Evolutionary conservation across 2,329 filamentous ascomycete genomes (phyloP).

Genomic region (Neospermospora avenae): DNA sequence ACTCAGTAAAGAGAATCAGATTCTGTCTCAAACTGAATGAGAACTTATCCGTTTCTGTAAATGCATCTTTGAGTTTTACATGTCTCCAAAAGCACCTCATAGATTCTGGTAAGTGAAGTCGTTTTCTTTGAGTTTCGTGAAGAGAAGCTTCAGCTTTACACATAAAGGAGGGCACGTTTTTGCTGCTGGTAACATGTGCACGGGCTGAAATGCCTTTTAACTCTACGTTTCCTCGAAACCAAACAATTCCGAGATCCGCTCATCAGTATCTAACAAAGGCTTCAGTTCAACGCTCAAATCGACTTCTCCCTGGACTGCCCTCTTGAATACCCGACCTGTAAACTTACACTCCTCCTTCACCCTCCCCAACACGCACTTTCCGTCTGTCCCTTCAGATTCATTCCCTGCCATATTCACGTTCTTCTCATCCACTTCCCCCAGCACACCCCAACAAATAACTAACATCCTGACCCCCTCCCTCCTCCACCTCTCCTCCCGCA

Average conservation of each 20-base stretch:
- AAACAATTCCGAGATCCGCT: slow-evolving; percentile 37
- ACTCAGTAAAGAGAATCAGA: too few relatives aligned
- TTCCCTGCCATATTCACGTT: slow-evolving; percentile 37
- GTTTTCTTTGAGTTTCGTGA: too few relatives aligned
- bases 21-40: too few relatives aligned
- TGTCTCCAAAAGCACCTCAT: too few relatives aligned
- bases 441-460: slow-evolving; percentile 31
- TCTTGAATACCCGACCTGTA: slow-evolving; percentile 25
- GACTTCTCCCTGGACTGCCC: slow-evolving; percentile 17
- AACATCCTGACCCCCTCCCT: slow-evolving; percentile 13
- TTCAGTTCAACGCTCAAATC: slow-evolving; percentile 25
- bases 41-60: too few relatives aligned
- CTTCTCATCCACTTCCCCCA: neutral
- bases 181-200: too few relatives aligned
- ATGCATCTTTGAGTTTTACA: too few relatives aligned
- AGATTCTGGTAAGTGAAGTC: too few relatives aligned
- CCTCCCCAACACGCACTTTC: slow-evolving; percentile 13
- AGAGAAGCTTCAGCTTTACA: too few relatives aligned
- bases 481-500: slow-evolving; percentile 39
- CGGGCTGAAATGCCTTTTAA: too few relatives aligned
- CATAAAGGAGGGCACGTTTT: too few relatives aligned
- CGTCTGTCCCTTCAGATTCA: slow-evolving; percentile 5
- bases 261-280: slow-evolving; percentile 32
- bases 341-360: slow-evolving; percentile 25
- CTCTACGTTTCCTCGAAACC: neutral